Percentiles rank a stretch among this genome's conserved stretches.
These are phyloP conservation scores for Colletotrichum salicis DNA, from an alignment of 2,329 filamentous ascomycete species.

Conservation along the genomic window DNA sequence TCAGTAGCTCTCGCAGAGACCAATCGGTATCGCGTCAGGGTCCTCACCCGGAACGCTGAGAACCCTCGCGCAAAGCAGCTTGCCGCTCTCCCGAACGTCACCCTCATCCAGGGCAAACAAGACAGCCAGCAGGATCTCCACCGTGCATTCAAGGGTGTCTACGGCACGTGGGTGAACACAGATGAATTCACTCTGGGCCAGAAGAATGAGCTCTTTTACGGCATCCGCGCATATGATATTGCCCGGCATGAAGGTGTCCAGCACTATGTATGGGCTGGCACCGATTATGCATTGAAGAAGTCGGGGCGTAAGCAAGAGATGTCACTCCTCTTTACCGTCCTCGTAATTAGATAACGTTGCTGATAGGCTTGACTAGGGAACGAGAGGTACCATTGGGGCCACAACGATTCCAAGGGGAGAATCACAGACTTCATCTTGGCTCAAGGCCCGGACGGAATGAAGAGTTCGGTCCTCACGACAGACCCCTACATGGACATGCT, in stretches of 20 bases:
- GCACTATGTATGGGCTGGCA: constrained; percentile 38
- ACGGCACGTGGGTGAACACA: constrained; percentile 38
- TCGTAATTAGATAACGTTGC: neutral
- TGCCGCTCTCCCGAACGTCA: constrained; percentile 36
- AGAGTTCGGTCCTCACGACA: constrained; percentile 36
- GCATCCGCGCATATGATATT: constrained; percentile 39
- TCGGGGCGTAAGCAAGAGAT: constrained; percentile 12
- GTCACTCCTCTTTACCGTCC: too few relatives aligned
- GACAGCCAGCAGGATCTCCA: constrained; percentile 32
- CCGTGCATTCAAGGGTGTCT: constrained; percentile 35
- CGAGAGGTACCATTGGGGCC: constrained; percentile 33
- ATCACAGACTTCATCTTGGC: constrained; percentile 37
- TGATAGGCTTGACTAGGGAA: neutral
- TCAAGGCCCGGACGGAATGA: constrained; percentile 36
- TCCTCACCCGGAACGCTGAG: constrained; percentile 50
- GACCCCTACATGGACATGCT: constrained; percentile 41
- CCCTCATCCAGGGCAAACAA: constrained; percentile 23
- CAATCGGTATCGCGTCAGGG: constrained; percentile 45
- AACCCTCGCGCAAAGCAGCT: constrained; percentile 42
- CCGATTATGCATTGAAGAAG: constrained; percentile 33
- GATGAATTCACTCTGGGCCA: constrained; percentile 42
- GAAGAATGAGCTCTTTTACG: constrained; percentile 40
- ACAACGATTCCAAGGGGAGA: constrained; percentile 39
- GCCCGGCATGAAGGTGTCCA: constrained; percentile 34
- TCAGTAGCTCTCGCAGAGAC: constrained; percentile 37